Evolutionary conservation across 495 filamentous ascomycete genomes (phyloP).

Genomic region (Letharia lupina): DNA sequence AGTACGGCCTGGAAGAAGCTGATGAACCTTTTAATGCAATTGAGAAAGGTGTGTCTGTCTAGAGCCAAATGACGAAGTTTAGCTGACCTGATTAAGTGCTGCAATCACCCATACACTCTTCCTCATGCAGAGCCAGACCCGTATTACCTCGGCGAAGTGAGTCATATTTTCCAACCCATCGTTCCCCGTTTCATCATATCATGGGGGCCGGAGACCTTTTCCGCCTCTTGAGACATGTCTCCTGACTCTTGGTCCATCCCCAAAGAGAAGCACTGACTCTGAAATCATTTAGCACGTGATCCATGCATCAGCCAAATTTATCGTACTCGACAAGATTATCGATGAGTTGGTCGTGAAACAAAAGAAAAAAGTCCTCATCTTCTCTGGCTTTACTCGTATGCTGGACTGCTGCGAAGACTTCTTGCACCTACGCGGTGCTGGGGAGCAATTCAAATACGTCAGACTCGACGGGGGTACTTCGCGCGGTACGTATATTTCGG

Average conservation of each 20-base stretch:
- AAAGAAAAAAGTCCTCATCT: slow-evolving; percentile 54
- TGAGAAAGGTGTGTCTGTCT: slow-evolving; percentile 38
- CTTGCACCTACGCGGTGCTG: slow-evolving; percentile 41
- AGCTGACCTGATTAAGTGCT: slow-evolving; percentile 31
- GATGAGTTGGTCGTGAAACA: slow-evolving; percentile 47
- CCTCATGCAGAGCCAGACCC: slow-evolving; percentile 44
- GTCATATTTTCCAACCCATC: too few relatives aligned
- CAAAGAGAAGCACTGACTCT: too few relatives aligned
- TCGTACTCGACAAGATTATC: slow-evolving; percentile 54
- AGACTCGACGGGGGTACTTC: slow-evolving; percentile 52
- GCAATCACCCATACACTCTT: slow-evolving; percentile 54
- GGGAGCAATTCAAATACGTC: slow-evolving; percentile 39
- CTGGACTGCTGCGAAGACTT: slow-evolving; percentile 55
- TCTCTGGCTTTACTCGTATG: slow-evolving; percentile 53
- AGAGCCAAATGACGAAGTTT: neutral
- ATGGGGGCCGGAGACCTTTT: too few relatives aligned
- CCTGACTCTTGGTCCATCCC: too few relatives aligned
- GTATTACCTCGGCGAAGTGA: slow-evolving; percentile 37
- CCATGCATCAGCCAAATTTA: slow-evolving; percentile 54
- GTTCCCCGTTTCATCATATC: too few relatives aligned
- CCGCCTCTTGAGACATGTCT: too few relatives aligned
- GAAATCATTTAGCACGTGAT: slow-evolving; percentile 36
- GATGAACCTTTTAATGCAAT: slow-evolving; percentile 58
- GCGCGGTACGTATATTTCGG: slow-evolving; percentile 11
- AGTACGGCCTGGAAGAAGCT: slow-evolving; percentile 44